phyloP scores from a whole-genome alignment of 257 asterid genomes.

The Jaltomata sinuosa region DNA sequence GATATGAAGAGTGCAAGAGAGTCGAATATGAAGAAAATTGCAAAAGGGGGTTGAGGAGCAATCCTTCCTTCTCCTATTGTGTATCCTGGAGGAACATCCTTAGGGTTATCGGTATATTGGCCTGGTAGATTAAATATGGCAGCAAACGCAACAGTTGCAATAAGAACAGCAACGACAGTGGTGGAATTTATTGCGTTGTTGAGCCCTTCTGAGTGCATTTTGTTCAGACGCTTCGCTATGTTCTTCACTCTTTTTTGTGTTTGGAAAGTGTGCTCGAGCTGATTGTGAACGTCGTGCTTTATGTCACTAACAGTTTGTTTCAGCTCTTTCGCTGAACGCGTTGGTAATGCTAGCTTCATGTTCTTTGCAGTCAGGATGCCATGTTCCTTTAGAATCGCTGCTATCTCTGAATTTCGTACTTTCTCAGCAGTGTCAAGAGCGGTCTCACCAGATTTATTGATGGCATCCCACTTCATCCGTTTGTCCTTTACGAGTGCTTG shows the following conservation, averaged over 20 bases:
- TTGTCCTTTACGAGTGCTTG: slow-evolving; percentile 37
- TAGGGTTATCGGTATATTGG: slow-evolving; percentile 35
- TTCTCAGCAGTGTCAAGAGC: slow-evolving; percentile 67
- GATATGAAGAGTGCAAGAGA: slow-evolving; percentile 75
- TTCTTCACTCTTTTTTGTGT: slow-evolving; percentile 44
- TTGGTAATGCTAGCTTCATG: slow-evolving; percentile 23
- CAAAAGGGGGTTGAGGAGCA: slow-evolving; percentile 38
- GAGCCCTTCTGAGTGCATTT: slow-evolving; percentile 71
- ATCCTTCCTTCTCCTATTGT: slow-evolving; percentile 57
- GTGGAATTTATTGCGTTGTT: slow-evolving; percentile 77
- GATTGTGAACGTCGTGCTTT: slow-evolving; percentile 64
- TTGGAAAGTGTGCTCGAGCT: slow-evolving; percentile 57
- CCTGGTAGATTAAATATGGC: slow-evolving; percentile 73
- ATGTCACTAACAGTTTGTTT: slow-evolving; percentile 71
- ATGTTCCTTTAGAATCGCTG: slow-evolving; percentile 29
- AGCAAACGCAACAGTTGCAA: slow-evolving; percentile 72
- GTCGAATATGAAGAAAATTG: slow-evolving; percentile 50
- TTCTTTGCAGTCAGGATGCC: slow-evolving; percentile 46
- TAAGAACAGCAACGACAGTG: slow-evolving; percentile 68
- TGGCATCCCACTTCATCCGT: slow-evolving; percentile 36
- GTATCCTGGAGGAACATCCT: slow-evolving; percentile 16
- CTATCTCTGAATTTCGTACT: slow-evolving; percentile 28
- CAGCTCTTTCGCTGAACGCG: slow-evolving; percentile 33
- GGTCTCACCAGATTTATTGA: slow-evolving; percentile 65
- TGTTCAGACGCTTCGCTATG: slow-evolving; percentile 53